phyloP scores from a whole-genome alignment of 2,329 filamentous ascomycete genomes.

The Cordyceps fumosorosea region DNA sequence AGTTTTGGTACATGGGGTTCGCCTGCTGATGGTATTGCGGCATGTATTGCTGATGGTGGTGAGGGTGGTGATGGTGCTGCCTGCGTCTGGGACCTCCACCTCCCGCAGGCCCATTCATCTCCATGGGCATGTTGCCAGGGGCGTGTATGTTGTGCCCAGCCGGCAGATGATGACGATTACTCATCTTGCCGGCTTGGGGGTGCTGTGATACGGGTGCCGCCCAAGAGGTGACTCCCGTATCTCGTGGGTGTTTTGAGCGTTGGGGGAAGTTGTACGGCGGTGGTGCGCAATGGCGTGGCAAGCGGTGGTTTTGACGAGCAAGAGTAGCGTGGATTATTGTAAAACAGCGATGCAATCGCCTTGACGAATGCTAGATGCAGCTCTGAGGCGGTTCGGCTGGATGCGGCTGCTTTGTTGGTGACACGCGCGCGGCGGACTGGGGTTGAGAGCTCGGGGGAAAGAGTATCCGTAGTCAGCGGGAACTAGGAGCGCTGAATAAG shows the following conservation, averaged over 20 bases:
- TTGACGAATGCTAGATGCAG: background rate
- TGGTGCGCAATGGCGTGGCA: background rate
- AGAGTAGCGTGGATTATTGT: background rate
- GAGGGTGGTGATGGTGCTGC: constrained; percentile 27
- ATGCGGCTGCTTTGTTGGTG: background rate
- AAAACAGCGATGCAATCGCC: background rate
- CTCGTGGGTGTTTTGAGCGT: background rate
- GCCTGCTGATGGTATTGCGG: constrained; percentile 34
- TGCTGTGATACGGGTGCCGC: constrained; percentile 15
- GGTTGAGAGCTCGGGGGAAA: too few relatives aligned
- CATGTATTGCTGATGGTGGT: constrained; percentile 26
- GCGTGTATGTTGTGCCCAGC: constrained; percentile 61
- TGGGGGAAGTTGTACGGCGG: background rate
- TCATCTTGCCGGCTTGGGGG: constrained; percentile 68
- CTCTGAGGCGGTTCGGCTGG: background rate
- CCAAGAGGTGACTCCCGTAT: constrained; percentile 12
- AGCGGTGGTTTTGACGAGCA: background rate
- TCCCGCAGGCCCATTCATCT: constrained; percentile 26
- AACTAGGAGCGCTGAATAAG: background rate
- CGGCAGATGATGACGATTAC: constrained; percentile 70
- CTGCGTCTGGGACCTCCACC: constrained; percentile 27
- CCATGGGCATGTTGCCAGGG: constrained; percentile 27
- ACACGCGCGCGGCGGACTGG: background rate
- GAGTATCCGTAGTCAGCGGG: background rate
- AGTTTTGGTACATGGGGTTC: constrained; percentile 44